Percentiles rank a stretch among this genome's conserved stretches.
These are phyloP conservation scores for Phaeosphaeriaceae sp. DNA, from an alignment of 2,329 filamentous ascomycete genomes.

Conservation along the genomic window DNA sequence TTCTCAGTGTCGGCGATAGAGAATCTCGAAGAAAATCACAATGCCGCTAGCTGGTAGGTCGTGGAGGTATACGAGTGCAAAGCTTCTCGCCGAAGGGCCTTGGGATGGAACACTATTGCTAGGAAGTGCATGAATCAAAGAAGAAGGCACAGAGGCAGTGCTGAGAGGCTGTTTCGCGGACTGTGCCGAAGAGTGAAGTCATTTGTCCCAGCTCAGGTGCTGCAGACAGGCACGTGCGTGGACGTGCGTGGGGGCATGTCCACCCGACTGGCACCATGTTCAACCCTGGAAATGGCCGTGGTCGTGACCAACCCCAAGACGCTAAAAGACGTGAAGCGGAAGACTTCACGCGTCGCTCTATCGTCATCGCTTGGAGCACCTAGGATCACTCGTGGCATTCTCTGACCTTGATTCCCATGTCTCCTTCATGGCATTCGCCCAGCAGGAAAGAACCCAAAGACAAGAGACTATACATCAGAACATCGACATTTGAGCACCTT, in stretches of 20 bases:
- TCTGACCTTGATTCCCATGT: conserved; percentile 5
- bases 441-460: not conserved
- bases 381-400: conserved; percentile 4
- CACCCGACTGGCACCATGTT: not conserved
- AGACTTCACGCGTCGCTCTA: conserved; percentile 15
- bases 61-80: not conserved
- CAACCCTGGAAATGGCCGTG: no score
- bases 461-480: not conserved
- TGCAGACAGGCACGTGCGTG: not conserved
- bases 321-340: conserved; percentile 6
- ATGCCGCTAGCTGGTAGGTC: not conserved
- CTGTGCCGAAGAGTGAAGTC: conserved; percentile 33
- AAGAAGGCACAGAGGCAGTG: conserved; percentile 4
- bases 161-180: conserved; percentile 17
- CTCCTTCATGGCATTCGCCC: conserved; percentile 1
- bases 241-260: not conserved
- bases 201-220: conserved; percentile 23
- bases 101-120: not conserved
- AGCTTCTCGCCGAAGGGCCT: not conserved
- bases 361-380: conserved; percentile 3
- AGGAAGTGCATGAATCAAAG: not conserved
- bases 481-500: not conserved
- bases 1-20: conserved; percentile 23
- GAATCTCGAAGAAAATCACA: conserved; percentile 1
- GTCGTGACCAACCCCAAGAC: not conserved